Base-by-base conservation (phyloP, 805 yeast species). In the Kuraishia capsulata region DNA sequence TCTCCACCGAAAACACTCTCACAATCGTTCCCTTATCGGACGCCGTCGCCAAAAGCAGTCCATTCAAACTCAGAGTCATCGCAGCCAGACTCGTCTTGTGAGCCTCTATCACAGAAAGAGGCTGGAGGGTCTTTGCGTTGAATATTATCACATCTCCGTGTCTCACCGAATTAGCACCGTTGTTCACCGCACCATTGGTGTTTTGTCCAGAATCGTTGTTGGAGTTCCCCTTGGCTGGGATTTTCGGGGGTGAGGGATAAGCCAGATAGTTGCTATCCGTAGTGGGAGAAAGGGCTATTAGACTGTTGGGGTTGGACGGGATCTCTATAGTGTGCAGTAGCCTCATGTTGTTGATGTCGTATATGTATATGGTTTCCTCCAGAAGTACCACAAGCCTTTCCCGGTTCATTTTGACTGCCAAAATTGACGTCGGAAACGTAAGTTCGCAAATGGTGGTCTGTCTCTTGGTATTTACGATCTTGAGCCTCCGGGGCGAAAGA, bases 11-110 rank as follows among this genome's bases (percentile, higher is more conserved):
- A 52, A 90, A 92, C 4, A 92, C 81, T 36, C 97, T 64, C 3
- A 90, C 76, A 29, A 92, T 78, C 0, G 97, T 89, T 3, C 98
- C 98, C 53, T 86, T 86, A 40, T 76, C 83, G 2, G 96, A 86
- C 9, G 97, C 95, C 0, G 97, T 87, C 1, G 97, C 96, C 36
- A 90, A 66, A 44, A 88, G 62, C 1, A 79, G 65, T 1, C 97
- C 97, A 49, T 84, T 89, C 23, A 67, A 65, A 46, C 86, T 83
- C 26, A 92, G 60, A 1, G 84, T 67, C 39, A 88, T 60, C 0
- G 84, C 74, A 1, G 92, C 82, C 32, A 90, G 57, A 3, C 82
- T 78, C 1, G 90, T 69, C 50, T 84, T 84, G 58, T 92, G 97
- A 0, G 97, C 97, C 50, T 84, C 90, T 10, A 90, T 76, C 2